Conservation (phyloP, 768 basidiomycete species). For the Chalciporus chontae region DNA sequence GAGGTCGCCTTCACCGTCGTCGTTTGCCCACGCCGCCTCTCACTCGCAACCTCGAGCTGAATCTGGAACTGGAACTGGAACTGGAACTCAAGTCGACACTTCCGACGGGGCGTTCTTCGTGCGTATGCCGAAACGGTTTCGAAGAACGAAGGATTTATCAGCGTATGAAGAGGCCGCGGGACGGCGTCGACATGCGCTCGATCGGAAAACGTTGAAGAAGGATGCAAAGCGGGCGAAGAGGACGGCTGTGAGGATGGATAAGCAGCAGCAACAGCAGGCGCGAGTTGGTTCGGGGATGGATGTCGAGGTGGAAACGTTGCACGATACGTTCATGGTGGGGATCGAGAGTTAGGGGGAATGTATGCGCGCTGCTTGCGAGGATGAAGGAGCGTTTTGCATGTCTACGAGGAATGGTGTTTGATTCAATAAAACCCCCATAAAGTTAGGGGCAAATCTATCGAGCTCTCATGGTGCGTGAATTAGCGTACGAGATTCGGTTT, state of each 20-base stretch:
- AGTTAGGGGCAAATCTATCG: too few species aligned
- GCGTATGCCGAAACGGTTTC: constrained; percentile 54
- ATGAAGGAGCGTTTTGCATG: too few species aligned
- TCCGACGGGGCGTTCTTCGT: not conserved
- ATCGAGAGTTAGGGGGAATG: constrained; percentile 11
- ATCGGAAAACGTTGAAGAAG: constrained; percentile 55
- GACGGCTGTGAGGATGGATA: constrained; percentile 35
- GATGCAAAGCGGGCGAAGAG: constrained; percentile 62
- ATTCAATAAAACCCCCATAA: too few species aligned
- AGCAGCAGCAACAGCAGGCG: not conserved
- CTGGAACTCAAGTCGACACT: not conserved
- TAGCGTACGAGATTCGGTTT: too few species aligned
- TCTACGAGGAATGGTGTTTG: too few species aligned
- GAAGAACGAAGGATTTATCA: constrained; percentile 52
- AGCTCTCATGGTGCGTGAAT: too few species aligned
- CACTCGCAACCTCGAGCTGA: too few species aligned
- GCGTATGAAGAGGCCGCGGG: constrained; percentile 50
- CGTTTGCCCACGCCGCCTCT: not conserved
- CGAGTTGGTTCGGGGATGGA: constrained; percentile 24
- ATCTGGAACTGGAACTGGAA: too few species aligned
- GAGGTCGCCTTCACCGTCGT: constrained; percentile 12
- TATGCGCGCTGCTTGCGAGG: not conserved
- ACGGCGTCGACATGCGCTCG: constrained; percentile 40
- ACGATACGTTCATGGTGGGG: constrained; percentile 24
- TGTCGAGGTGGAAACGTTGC: constrained; percentile 7